Percentiles rank a stretch among this genome's conserved stretches.
phyloP scores from a whole-genome alignment of 2,329 filamentous ascomycete genomes.

The Pseudocercospora fijiensis region DNA sequence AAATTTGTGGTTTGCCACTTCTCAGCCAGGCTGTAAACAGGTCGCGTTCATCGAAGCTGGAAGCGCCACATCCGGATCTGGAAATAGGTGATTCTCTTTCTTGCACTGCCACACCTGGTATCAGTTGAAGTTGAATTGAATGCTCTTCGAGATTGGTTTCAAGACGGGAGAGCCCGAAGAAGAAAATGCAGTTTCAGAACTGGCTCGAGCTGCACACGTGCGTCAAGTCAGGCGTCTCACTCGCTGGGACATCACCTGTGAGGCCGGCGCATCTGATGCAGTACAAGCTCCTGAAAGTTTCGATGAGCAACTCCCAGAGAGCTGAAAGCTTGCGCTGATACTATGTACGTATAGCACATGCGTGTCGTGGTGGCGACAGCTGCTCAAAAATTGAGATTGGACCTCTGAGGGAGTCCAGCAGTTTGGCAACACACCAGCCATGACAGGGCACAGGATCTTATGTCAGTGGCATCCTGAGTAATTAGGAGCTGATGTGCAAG shows the following conservation, averaged over 20 bases:
- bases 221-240: neutral
- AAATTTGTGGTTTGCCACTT: neutral
- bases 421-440: too few species aligned
- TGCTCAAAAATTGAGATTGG: too few species aligned
- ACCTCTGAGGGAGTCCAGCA: too few species aligned
- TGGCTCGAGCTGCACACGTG: neutral
- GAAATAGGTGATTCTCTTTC: neutral
- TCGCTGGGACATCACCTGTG: neutral
- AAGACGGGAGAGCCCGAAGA: neutral
- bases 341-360: too few species aligned
- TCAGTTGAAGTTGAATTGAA: too few species aligned
- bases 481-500: too few species aligned
- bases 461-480: too few species aligned
- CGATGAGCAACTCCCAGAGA: too few species aligned
- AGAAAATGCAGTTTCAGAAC: neutral
- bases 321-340: too few species aligned
- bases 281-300: neutral
- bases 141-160: too few species aligned
- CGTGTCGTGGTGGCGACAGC: too few species aligned
- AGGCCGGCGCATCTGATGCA: neutral
- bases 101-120: neutral
- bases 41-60: neutral
- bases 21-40: neutral
- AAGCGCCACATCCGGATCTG: neutral
- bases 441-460: too few species aligned